A percentile compares a stretch with the other conserved stretches of the same genome.
phyloP scores from a whole-genome alignment of 148 eudicot species.

The Suaeda aralocaspica region DNA sequence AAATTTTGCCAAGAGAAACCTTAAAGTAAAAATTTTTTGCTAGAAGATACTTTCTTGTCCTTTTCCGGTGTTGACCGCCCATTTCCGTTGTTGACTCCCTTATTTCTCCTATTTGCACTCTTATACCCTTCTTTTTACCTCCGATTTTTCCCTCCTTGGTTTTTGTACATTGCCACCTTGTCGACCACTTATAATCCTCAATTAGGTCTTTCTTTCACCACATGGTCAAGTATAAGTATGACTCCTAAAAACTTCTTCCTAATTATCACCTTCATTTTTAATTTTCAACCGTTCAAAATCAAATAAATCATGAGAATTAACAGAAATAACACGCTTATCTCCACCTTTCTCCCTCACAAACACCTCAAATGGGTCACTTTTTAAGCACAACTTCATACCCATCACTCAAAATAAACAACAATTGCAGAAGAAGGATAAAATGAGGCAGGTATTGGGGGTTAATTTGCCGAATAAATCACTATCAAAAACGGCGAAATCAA shows the following conservation, averaged over 20 bases:
- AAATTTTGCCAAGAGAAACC: no score
- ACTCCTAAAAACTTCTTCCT: conserved; percentile 72
- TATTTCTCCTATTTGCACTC: no score
- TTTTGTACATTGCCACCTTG: no score
- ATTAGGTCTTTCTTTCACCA: no score
- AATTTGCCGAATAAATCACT: conserved; percentile 78
- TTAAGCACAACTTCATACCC: conserved; percentile 76
- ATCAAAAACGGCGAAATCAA: conserved; percentile 43
- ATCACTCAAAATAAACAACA: conserved; percentile 60
- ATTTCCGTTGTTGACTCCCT: no score
- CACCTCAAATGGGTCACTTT: conserved; percentile 84
- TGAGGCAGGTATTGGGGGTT: conserved; percentile 33
- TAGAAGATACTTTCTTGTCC: no score
- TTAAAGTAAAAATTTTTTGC: no score
- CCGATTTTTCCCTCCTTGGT: no score
- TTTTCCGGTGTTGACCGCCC: no score
- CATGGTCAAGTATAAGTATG: conserved; percentile 84
- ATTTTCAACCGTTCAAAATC: conserved; percentile 82
- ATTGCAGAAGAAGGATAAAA: conserved; percentile 41
- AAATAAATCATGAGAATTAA: conserved; percentile 94
- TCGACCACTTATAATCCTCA: no score
- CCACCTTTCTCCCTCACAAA: conserved; percentile 69
- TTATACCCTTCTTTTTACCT: no score
- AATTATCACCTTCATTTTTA: conserved; percentile 75
- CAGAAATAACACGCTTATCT: conserved; percentile 62